Conservation (phyloP, 306 rosid genomes). For the Cicer cuneatum region DNA sequence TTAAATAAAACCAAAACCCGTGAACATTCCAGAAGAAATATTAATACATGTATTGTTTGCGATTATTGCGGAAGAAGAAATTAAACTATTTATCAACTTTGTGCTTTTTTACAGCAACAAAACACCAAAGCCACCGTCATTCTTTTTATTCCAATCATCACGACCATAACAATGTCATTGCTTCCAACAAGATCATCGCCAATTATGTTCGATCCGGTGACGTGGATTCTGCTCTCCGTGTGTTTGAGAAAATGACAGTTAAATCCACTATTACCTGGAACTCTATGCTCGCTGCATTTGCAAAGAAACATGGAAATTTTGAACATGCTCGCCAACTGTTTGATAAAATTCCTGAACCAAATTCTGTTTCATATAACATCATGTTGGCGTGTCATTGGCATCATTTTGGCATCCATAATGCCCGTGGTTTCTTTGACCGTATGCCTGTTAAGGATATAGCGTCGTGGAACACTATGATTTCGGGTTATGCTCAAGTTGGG, state of each 20-base stretch:
- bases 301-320: conserved; percentile 57
- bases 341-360: conserved; percentile 81
- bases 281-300: conserved; percentile 63
- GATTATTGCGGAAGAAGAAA: conserved; percentile 35
- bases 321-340: conserved; percentile 63
- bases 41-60: conserved; percentile 37
- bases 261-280: conserved; percentile 82
- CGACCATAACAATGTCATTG: conserved; percentile 41
- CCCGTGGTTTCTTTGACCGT: conserved; percentile 61
- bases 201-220: conserved; percentile 59
- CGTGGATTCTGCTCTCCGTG: conserved; percentile 60
- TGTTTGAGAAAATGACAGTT: conserved; percentile 62
- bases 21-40: conserved; percentile 60
- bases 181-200: conserved; percentile 67
- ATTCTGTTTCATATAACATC: conserved; percentile 67
- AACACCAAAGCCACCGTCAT: neutral
- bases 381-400: conserved; percentile 68
- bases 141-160: conserved; percentile 33
- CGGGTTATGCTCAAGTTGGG: conserved; percentile 71
- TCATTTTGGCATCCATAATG: conserved; percentile 56
- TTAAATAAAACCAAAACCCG: conserved; percentile 61
- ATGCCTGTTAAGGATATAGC: conserved; percentile 75
- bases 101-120: neutral
- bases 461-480: conserved; percentile 86
- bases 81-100: neutral